Evolutionary conservation across 805 yeast species (phyloP).

Genomic region (Zygoascus biomembranicola): DNA sequence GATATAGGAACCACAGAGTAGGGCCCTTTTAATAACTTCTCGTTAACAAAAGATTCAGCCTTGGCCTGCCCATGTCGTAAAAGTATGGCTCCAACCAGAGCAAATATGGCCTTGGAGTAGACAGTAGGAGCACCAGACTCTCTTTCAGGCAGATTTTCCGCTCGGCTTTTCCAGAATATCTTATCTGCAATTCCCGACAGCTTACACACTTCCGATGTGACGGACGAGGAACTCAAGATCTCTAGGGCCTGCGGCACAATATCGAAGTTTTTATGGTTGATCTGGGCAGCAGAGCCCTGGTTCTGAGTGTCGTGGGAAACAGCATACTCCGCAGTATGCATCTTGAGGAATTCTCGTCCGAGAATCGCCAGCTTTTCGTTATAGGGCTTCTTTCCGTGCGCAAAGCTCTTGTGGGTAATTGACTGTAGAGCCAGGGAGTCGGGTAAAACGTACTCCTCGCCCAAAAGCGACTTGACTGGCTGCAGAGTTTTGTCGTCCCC

Average conservation of each 20-base stretch:
- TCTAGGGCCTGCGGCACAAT: conserved; percentile 21
- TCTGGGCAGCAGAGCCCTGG: conserved; percentile 1
- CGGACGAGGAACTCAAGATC: conserved; percentile 22
- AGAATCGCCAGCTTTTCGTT: conserved; percentile 75
- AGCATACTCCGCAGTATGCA: conserved; percentile 18
- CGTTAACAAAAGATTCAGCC: conserved; percentile 48
- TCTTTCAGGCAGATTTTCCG: conserved; percentile 7
- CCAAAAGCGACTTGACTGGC: conserved; percentile 43
- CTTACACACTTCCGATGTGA: conserved; percentile 22
- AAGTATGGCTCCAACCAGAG: conserved; percentile 63
- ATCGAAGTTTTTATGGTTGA: conserved; percentile 26
- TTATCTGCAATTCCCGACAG: conserved; percentile 21
- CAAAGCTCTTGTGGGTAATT: conserved; percentile 89
- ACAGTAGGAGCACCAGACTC: conserved; percentile 35
- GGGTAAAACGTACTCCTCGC: conserved; percentile 43
- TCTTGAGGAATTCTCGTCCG: conserved; percentile 34
- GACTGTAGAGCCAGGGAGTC: conserved; percentile 66
- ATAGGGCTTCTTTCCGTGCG: conserved; percentile 82
- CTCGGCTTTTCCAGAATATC: conserved; percentile 23
- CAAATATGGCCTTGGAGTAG: conserved; percentile 44
- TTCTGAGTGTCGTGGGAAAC: conserved; percentile 3
- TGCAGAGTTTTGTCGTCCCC: conserved; percentile 40
- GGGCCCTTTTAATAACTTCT: conserved; percentile 35
- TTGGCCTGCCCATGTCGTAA: conserved; percentile 49
- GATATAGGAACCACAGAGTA: conserved; percentile 21